Base-by-base conservation (phyloP, 2,329 filamentous ascomycete species). In the Pseudocercospora cruenta region DNA sequence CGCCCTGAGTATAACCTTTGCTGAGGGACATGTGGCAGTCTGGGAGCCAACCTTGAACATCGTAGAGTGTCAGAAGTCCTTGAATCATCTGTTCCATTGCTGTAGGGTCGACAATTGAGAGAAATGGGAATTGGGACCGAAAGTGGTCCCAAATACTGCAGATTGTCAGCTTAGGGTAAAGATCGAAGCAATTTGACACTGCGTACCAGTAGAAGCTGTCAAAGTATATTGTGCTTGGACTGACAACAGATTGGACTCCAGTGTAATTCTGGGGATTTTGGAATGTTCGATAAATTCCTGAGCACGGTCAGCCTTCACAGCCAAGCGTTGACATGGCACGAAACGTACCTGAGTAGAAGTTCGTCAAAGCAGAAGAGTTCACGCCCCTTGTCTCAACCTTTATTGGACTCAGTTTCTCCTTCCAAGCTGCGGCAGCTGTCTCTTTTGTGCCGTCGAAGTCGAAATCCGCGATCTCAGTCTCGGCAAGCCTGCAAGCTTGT, bases 1-100 rank as follows among this genome's bases (percentile, higher is more conserved):
- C 90, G 10, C 88, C 90, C 74, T 92, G 90, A 0, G 87, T 86
- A 16, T 86, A 85, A 9, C 90, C 90, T 68, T 91, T 92, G 79
- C 68, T 70, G 21, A 85, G 88, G 88, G 70, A 66, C 70, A 93
- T 92, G 39, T 90, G 86, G 69, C 90, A 92, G 71, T 93, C 91
- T 0, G 91, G 91, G 4, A 93, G 79, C 80, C 88, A 92, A 0
- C 91, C 91, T 70, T 89, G 84, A 66, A 91, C 84, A 83, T 70
- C 91, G 84, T 62, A 92, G 67, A 90, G 86, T 69, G 91, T 89
- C 62, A 92, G 85, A 55, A 91, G 80, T 1, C 88, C 90, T 14
- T 89, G 83, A 51, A 92, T 83, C 64, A 88, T 85, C 71, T 90
- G 88, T 72, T 89, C 87, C 72, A 91, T 87, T 2, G 84, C 82